Percentiles rank a stretch among this genome's conserved stretches.
Conservation (phyloP, 352 stramenopile genomes). For the Chrysophaeum taylorii region DNA sequence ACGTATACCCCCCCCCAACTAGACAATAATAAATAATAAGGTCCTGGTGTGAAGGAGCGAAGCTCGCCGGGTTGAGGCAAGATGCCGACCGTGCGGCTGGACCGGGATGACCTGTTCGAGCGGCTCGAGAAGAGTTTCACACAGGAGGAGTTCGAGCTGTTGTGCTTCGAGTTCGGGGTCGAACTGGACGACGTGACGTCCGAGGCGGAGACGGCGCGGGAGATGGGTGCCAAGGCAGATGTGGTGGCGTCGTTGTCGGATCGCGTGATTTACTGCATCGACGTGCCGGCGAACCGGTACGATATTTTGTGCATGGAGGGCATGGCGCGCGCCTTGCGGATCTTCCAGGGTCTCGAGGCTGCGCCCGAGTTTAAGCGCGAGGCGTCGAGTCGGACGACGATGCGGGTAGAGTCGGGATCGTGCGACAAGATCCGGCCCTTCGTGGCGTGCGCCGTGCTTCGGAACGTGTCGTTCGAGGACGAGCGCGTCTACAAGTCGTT, state of each 20-base stretch:
- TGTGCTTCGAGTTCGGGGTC: slow-evolving; percentile 99
- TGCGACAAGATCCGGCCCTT: slow-evolving; percentile 85
- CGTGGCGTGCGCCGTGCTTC: slow-evolving; percentile 91
- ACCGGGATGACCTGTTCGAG: slow-evolving; percentile 91
- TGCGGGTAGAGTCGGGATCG: slow-evolving; percentile 72
- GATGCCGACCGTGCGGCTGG: slow-evolving; percentile 95
- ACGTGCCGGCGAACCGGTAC: slow-evolving; percentile 98
- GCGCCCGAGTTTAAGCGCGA: slow-evolving; percentile 67
- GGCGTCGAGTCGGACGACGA: slow-evolving; percentile 38
- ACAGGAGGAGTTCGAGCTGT: slow-evolving; percentile 95
- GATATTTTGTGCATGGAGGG: slow-evolving; percentile 98
- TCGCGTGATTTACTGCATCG: slow-evolving; percentile 98
- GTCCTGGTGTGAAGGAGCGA: too few species aligned
- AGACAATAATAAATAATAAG: too few species aligned
- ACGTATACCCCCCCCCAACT: too few species aligned
- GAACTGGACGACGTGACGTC: slow-evolving; percentile 88
- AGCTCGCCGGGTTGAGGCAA: slow-evolving; percentile 12
- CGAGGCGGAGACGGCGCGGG: slow-evolving; percentile 56
- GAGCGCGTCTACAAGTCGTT: slow-evolving; percentile 91
- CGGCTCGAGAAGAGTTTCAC: slow-evolving; percentile 92
- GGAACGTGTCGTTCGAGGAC: slow-evolving; percentile 86
- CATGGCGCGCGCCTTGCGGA: slow-evolving; percentile 81
- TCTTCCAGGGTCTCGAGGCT: slow-evolving; percentile 91
- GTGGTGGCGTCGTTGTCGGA: slow-evolving; percentile 45
- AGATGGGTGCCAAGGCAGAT: slow-evolving; percentile 68